Base-by-base conservation (phyloP, 129 eudicot genomes). In the Arctium lappa region DNA sequence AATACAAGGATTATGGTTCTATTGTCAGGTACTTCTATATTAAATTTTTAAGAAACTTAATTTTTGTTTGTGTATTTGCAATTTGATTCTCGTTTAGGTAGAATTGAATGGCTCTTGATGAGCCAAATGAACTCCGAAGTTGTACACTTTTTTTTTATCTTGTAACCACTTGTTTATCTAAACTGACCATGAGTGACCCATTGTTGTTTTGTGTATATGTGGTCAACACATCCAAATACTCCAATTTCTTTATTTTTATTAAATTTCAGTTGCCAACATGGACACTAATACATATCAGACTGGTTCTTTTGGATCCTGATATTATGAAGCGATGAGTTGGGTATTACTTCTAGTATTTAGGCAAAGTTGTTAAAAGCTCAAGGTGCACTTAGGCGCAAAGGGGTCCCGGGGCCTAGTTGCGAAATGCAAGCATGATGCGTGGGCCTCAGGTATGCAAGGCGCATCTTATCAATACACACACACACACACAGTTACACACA, bases 1-100 rank as follows among this genome's bases (percentile, higher is more conserved):
- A 38, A 83, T 95, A 80, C 97, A 95, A 90, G 99, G 99, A 85
- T 82, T 95, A 79, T 93, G 97, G 99, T 95, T 95, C 85, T 93
- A 95, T 77, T 95, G 99, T 81, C 99, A 95, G 99, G 99, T 91
- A 77, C 48, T 72, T 36, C 44, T 79, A 30, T 62, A 30, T 62
- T 53, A 44, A 71, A 6, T 74, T 48, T 46, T 6, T 68, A 1
- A 68, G 32, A 31, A 38, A 53, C 60, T 60, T 73, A 46, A 69
- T 75, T 34, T 72, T 15, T n/a, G 18, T 31, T 73, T 69, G 40
- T 62, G 66, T 74, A 53, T 74, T 29, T 83, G 27, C 69, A 11
- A 53, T 69, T 50, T 76, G 53, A 68, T 36, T 48, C 53, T 76
- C 13, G 9, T 37, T 78, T 72, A 62, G 63, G 31, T 7, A 82